Percentiles rank a stretch among this genome's conserved stretches.
Evolutionary conservation across 78 protist species (phyloP).

Genomic region (Dictyostelium brefeldianum): DNA sequence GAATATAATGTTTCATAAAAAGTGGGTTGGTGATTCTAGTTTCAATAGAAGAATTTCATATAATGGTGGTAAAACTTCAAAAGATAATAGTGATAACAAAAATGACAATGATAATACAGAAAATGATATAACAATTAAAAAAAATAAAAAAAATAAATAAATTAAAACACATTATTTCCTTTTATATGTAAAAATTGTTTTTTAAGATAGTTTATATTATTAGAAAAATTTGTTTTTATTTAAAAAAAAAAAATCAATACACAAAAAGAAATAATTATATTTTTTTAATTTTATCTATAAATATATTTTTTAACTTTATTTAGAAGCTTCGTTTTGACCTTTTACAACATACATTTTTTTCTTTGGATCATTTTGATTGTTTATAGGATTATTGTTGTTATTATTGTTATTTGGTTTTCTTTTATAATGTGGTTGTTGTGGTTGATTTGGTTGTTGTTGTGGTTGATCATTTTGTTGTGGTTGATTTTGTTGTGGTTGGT

Average conservation of each 20-base stretch:
- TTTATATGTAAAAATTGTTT: no score
- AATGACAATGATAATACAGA: neutral
- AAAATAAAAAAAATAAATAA: no score
- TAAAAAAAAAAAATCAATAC: neutral
- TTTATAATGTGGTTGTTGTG: no score
- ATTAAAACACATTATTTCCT: no score
- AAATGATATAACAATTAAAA: no score
- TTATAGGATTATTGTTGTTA: no score
- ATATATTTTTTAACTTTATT: conserved; percentile 12
- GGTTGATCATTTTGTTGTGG: no score
- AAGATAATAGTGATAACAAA: neutral
- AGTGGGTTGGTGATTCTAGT: conserved; percentile 60
- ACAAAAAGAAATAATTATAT: neutral
- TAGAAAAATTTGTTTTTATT: neutral
- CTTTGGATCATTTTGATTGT: no score
- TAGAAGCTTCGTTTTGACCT: conserved; percentile 5
- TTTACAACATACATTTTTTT: conserved; percentile 9
- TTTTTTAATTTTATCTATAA: neutral
- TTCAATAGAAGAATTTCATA: neutral
- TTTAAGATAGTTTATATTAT: neutral
- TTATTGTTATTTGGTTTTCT: no score
- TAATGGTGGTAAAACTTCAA: neutral
- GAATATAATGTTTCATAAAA: neutral
- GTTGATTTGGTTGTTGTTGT: no score
- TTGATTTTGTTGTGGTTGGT: no score